Conservation (phyloP, 1,284 basidiomycete species). For the Pisolithus thermaeus region DNA sequence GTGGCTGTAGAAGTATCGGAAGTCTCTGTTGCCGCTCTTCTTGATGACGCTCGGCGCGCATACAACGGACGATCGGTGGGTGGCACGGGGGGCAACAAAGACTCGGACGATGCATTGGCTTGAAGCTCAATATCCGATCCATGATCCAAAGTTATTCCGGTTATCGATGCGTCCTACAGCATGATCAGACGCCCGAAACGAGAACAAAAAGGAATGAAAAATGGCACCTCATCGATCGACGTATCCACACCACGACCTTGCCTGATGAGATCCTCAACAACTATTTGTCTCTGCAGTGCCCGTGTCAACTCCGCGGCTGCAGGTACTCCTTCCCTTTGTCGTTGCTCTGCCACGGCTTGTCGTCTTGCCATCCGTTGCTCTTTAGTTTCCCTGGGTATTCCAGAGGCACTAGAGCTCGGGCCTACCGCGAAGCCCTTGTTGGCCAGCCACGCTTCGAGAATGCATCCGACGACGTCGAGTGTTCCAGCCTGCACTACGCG, state of each 20-base stretch:
- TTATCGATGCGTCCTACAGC: constrained; percentile 24
- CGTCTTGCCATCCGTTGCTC: constrained; percentile 62
- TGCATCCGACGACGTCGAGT: constrained; percentile 89
- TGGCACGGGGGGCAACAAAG: constrained; percentile 16
- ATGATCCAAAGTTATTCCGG: constrained; percentile 15
- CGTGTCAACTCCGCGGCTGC: constrained; percentile 53
- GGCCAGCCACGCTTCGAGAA: constrained; percentile 89
- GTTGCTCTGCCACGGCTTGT: constrained; percentile 45
- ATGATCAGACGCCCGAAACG: constrained; percentile 6
- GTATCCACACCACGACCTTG: constrained; percentile 9
- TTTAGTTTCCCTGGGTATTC: constrained; percentile 62
- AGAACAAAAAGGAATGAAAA: neutral
- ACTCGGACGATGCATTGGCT: constrained; percentile 16
- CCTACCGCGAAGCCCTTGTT: constrained; percentile 78
- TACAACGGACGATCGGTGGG: constrained; percentile 15
- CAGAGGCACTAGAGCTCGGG: constrained; percentile 56
- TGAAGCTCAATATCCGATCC: constrained; percentile 19
- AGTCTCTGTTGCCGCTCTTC: constrained; percentile 46
- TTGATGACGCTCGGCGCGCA: constrained; percentile 25
- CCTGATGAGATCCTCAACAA: constrained; percentile 11
- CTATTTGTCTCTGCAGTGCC: constrained; percentile 50
- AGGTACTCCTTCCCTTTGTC: constrained; percentile 40
- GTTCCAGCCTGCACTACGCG: constrained; percentile 96
- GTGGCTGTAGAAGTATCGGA: constrained; percentile 56
- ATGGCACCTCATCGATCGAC: constrained; percentile 22